Evolutionary conservation across 208 protist species (phyloP), one percentile per base, ranked within the genome.

Genomic region (Trypanosoma conorhini): DNA sequence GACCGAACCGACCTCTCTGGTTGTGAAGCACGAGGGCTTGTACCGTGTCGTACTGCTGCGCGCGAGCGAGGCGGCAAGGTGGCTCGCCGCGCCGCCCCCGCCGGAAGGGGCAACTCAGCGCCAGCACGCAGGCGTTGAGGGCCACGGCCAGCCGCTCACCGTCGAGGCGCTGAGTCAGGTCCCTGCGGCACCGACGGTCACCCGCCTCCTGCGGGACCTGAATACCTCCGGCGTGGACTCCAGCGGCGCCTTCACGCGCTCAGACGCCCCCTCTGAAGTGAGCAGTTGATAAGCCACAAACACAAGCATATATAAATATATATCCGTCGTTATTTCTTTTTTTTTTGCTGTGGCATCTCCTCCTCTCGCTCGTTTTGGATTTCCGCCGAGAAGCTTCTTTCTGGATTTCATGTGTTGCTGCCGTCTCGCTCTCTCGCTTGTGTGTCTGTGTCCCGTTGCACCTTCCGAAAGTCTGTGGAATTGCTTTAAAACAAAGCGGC

Each of bases 41-140:
- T 88, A 85, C 48, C 75, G 83, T 5, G 64, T 88, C 24, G 76
- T 44, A 5, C 50, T 86, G 30, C 22, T 86, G 24, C 44, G 60
- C 19, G 13, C 56, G 30, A 57, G 65, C 67, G 62, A 63, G 24
- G 67, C 56, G 28, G 28, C 24, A 30, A 40, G 42, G 13, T n/a
- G 57, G 33, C 28, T 50, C 33, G 31, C 61, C 40, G 26, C 58
- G 33, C 12, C 9, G 46, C 21, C 21, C 22, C 38, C 24, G 22
- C 3, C 21, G 12, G 31, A 4, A 57, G 44, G 24, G 1, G n/a
- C 31, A 12, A 35, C 2, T 26, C 15, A 66, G 62, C 31, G 19
- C 3, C 5, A 17, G 1, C 1, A n/a, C 40, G 26, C 24, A 9
- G 44, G 31, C 12, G 13, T 8, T 44, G 44, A 68, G 19, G 30